Conservation (phyloP, 2,329 filamentous ascomycete species). For the Chaetomium strumarium region DNA sequence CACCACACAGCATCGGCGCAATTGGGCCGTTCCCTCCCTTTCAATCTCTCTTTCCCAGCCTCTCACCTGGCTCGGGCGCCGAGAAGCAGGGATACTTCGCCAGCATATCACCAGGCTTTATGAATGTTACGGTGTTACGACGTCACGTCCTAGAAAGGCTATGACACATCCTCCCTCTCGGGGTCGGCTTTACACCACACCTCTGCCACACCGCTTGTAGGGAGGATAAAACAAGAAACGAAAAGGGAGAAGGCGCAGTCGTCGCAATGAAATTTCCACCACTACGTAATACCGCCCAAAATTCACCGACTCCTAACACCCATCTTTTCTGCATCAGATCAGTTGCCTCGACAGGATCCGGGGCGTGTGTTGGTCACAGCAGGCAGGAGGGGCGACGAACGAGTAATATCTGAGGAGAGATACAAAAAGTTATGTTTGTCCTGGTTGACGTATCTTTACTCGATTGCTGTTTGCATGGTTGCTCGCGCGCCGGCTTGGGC, state of each 20-base stretch:
- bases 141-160: slow-evolving; percentile 27
- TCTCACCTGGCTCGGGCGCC: neutral
- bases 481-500: neutral
- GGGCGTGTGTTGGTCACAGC: neutral
- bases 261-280: slow-evolving; percentile 7
- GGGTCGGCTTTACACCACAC: slow-evolving; percentile 5
- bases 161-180: slow-evolving; percentile 24
- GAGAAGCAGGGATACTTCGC: slow-evolving; percentile 3
- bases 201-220: slow-evolving; percentile 5
- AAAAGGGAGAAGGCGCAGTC: slow-evolving; percentile 8
- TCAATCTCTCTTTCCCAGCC: neutral
- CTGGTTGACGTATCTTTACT: slow-evolving; percentile 4
- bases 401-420: slow-evolving; percentile 1
- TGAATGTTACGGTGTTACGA: slow-evolving; percentile 29
- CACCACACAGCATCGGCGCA: neutral
- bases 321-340: neutral
- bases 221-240: neutral
- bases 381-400: neutral
- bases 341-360: neutral
- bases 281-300: slow-evolving; percentile 12
- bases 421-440: slow-evolving; percentile 9
- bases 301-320: neutral
- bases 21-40: neutral
- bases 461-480: slow-evolving; percentile 8
- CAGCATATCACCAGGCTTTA: slow-evolving; percentile 18